phyloP scores from a whole-genome alignment of 257 asterid genomes.

The Ajuga chamaepitys region DNA sequence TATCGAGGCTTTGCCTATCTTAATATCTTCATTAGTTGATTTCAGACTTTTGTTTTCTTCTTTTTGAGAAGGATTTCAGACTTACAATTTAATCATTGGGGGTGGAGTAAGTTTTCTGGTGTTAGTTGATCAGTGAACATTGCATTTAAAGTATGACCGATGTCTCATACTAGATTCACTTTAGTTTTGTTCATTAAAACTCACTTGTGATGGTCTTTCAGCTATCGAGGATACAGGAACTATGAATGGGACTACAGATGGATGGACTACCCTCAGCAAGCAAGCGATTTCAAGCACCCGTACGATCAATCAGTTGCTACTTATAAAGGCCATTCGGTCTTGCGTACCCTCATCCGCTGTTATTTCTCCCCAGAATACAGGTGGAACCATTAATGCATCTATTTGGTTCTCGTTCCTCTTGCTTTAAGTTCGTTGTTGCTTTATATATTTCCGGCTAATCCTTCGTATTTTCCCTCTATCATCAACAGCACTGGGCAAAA shows the following conservation, averaged over 20 bases:
- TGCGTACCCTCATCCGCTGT: constrained; percentile 71
- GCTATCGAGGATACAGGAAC: constrained; percentile 41
- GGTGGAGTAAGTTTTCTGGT: not conserved
- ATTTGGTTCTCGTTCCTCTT: not conserved
- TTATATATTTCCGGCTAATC: not conserved
- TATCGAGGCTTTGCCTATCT: not conserved
- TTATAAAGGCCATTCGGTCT: constrained; percentile 53
- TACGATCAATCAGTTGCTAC: constrained; percentile 51
- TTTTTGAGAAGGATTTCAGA: too few relatives aligned
- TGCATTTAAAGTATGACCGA: too few relatives aligned
- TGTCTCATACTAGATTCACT: not conserved
- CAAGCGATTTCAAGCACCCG: constrained; percentile 44
- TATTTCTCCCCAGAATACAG: constrained; percentile 83
- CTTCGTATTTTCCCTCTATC: not conserved
- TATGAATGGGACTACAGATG: constrained; percentile 88
- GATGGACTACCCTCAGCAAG: constrained; percentile 67
- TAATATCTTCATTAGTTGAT: not conserved
- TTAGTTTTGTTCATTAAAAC: not conserved
- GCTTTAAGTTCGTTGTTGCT: not conserved
- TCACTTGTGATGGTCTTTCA: constrained; percentile 19
- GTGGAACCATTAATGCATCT: constrained; percentile 23
- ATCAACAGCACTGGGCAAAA: constrained; percentile 79
- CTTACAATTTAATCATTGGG: not conserved
- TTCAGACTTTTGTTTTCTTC: too few relatives aligned
- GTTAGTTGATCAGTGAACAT: too few relatives aligned